A percentile compares a stretch with the other conserved stretches of the same genome.
These are phyloP conservation scores for Nigrospora sphaerica DNA, from an alignment of 2,329 filamentous ascomycete genomes.

Conservation along the genomic window DNA sequence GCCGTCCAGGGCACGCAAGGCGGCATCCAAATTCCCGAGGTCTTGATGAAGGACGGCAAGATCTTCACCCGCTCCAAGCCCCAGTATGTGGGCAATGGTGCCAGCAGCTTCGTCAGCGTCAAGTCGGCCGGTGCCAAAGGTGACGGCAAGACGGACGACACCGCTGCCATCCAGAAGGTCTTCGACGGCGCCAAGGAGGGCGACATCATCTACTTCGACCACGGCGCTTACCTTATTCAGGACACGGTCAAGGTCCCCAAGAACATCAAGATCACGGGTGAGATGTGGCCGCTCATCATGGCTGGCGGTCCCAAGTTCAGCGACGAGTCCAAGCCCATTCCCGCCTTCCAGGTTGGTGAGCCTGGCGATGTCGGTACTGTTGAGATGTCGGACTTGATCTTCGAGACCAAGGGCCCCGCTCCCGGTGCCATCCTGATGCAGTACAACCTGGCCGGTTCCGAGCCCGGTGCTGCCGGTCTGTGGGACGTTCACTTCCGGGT, in stretches of 20 bases:
- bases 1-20: constrained; percentile 53
- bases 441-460: constrained; percentile 72
- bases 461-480: constrained; percentile 66
- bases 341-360: constrained; percentile 81
- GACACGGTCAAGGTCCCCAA: constrained; percentile 67
- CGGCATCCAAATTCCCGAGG: constrained; percentile 55
- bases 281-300: constrained; percentile 88
- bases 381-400: constrained; percentile 82
- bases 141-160: constrained; percentile 84
- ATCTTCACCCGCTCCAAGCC: constrained; percentile 84
- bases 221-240: constrained; percentile 65
- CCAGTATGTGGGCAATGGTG: constrained; percentile 66
- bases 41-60: constrained; percentile 57
- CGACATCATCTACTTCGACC: constrained; percentile 67
- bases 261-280: constrained; percentile 80
- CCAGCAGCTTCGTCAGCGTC: constrained; percentile 72
- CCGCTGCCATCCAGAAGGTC: constrained; percentile 70
- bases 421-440: constrained; percentile 86
- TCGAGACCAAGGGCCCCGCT: constrained; percentile 75
- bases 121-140: constrained; percentile 79
- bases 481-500: constrained; percentile 97
- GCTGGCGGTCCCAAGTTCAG: constrained; percentile 68
- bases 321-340: constrained; percentile 67
- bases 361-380: constrained; percentile 70
- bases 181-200: constrained; percentile 60